These are phyloP conservation scores for Myriosclerotinia curreyana DNA, from an alignment of 2,329 filamentous ascomycete genomes.

Conservation along the genomic window DNA sequence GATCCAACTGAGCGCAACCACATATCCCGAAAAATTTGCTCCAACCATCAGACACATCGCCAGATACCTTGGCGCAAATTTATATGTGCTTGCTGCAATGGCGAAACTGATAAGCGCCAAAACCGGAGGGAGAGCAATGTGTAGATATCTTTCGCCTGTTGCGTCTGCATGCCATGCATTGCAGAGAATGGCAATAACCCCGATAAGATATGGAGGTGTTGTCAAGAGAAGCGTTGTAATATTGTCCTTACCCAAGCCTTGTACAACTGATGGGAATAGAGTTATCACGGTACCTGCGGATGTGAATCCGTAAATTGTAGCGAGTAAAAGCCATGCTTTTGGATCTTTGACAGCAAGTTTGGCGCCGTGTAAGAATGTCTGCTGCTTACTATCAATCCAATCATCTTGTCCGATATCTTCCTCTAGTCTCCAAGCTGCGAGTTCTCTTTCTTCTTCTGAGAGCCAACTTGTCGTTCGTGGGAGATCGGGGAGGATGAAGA, in stretches of 20 bases:
- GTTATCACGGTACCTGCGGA: conserved; percentile 32
- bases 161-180: conserved; percentile 25
- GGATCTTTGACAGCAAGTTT: conserved; percentile 18
- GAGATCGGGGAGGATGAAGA: conserved; percentile 50
- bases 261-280: conserved; percentile 34
- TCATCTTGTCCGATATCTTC: conserved; percentile 22
- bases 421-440: conserved; percentile 38
- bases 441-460: conserved; percentile 45
- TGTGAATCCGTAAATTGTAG: conserved; percentile 17
- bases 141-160: conserved; percentile 24
- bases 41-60: conserved; percentile 20
- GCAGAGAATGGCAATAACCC: conserved; percentile 24
- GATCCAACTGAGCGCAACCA: conserved; percentile 67
- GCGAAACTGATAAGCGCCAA: conserved; percentile 28
- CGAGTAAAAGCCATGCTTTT: conserved; percentile 20
- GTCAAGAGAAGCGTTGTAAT: conserved; percentile 16
- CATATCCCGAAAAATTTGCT: conserved; percentile 14
- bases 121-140: conserved; percentile 26
- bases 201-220: conserved; percentile 32
- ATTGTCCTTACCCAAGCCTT: conserved; percentile 4
- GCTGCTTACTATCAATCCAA: conserved; percentile 20
- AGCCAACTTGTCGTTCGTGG: conserved; percentile 54
- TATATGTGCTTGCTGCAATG: conserved; percentile 24
- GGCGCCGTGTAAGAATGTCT: conserved; percentile 17
- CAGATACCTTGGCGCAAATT: conserved; percentile 30